Base-by-base conservation (phyloP, 345 rosid genomes). In the Arabis hirsuta region DNA sequence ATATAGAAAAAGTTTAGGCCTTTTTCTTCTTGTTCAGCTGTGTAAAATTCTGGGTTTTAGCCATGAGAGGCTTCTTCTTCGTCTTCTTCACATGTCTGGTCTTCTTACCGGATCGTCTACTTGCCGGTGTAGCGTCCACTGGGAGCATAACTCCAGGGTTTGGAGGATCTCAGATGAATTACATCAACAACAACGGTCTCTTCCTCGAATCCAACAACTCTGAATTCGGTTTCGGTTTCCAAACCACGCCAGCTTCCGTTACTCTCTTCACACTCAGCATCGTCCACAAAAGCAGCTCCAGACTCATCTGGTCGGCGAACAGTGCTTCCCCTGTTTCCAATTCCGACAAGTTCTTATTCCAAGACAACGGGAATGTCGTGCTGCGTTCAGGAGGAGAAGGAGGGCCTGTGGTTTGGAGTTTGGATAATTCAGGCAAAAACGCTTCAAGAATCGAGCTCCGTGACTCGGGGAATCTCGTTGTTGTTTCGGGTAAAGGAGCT, bases 391-490 rank as follows among this genome's bases (percentile, higher is more conserved):
- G 62, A 60, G 74, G 66, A 55, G 29, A 16, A 19, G 84, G 73
- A 50, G 84, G 71, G 43, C 34, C 16, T 4, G 78, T 63, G n/a
- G 88, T 88, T 61, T 95, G 99, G 99, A 54, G 71, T 5, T 68
- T 86, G 9, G 76, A 86, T 63, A 79, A 90, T 1, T 41, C 72
- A 7, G 86, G 83, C 10, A 73, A 61, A 77, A 82, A 79, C 12
- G 94, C 79, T 71, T 84, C 96, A 45, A 85, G 86, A 6, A 84
- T 91, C 29, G 89, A 86, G 71, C 63, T 95, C 73, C 86, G 47
- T 75, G 88, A 91, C 71, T 87, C 97, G 0, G 99, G 99, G 7
- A 95, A 95, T 57, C 73, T 95, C 76, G 94, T 82, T 11, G 75
- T 87, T 79, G 80, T 82, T 34, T 88, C 89, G 4, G 53, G 55